phyloP scores from a whole-genome alignment of 768 basidiomycete genomes.

The Pleurotus cornucopiae region DNA sequence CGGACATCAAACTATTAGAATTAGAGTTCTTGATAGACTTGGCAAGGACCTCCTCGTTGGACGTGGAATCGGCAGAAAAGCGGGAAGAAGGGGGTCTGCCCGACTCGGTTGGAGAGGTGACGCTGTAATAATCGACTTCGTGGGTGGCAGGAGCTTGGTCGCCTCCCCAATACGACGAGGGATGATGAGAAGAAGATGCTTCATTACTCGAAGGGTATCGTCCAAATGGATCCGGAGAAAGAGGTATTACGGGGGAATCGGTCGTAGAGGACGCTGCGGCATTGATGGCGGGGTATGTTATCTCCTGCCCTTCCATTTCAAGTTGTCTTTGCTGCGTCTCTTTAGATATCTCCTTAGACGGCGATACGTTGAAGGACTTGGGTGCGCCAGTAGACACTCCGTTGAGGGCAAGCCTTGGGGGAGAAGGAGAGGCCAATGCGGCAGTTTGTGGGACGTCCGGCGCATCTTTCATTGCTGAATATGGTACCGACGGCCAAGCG shows the following conservation, averaged over 20 bases:
- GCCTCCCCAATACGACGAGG: slow-evolving; percentile 43
- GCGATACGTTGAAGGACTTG: slow-evolving; percentile 29
- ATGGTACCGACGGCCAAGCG: slow-evolving; percentile 38
- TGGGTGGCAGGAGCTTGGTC: slow-evolving; percentile 4
- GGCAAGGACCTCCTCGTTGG: slow-evolving; percentile 27
- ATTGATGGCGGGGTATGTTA: slow-evolving; percentile 38
- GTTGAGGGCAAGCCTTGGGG: slow-evolving; percentile 63
- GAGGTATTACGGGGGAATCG: slow-evolving; percentile 66
- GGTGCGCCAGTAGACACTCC: slow-evolving; percentile 64
- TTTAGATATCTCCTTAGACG: slow-evolving; percentile 24
- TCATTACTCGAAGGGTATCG: slow-evolving; percentile 51
- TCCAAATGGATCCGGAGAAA: slow-evolving; percentile 83
- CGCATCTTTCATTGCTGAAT: slow-evolving; percentile 28
- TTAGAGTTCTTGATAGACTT: slow-evolving; percentile 32
- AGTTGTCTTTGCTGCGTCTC: slow-evolving; percentile 46
- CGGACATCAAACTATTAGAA: slow-evolving; percentile 60
- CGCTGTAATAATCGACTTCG: background rate
- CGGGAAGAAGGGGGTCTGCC: slow-evolving; percentile 43
- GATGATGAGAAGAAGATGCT: slow-evolving; percentile 17
- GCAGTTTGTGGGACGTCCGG: slow-evolving; percentile 15
- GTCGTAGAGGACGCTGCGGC: slow-evolving; percentile 17
- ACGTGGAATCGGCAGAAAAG: slow-evolving; percentile 73
- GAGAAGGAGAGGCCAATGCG: slow-evolving; percentile 36
- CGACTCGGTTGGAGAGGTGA: background rate
- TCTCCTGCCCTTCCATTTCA: slow-evolving; percentile 48